Conservation (phyloP, 176 grass and related monocot species). For the Oryza meyeriana region DNA sequence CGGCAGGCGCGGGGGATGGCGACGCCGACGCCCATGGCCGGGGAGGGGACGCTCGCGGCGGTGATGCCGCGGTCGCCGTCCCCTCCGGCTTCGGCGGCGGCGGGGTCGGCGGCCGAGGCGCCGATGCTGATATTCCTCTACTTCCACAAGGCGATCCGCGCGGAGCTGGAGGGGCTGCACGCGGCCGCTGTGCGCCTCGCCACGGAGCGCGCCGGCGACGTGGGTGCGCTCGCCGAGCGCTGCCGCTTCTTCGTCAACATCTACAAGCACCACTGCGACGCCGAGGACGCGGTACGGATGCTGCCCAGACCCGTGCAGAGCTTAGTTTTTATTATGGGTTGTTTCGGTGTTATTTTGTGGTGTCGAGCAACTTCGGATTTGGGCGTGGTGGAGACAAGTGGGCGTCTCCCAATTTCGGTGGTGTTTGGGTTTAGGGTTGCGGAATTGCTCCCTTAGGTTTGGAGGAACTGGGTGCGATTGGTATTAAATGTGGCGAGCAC, state of each 20-base stretch:
- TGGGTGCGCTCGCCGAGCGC: conserved; percentile 49
- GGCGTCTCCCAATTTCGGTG: conserved; percentile 7
- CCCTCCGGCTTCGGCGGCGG: conserved; percentile 29
- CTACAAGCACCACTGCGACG: conserved; percentile 97
- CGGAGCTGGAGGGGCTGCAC: conserved; percentile 80
- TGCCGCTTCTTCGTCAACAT: conserved; percentile 89
- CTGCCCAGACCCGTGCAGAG: background rate
- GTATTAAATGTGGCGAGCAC: conserved; percentile 28
- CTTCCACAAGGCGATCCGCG: conserved; percentile 95
- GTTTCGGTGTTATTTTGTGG: background rate
- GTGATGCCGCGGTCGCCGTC: conserved; percentile 51
- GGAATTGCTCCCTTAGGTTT: conserved; percentile 14
- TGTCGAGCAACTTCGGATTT: conserved; percentile 20
- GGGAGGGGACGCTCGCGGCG: conserved; percentile 54
- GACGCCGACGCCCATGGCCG: conserved; percentile 56
- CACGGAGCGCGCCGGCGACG: conserved; percentile 65
- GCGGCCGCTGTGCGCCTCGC: conserved; percentile 66
- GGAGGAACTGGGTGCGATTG: conserved; percentile 10
- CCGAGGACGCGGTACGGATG: conserved; percentile 84
- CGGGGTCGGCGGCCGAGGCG: conserved; percentile 51
- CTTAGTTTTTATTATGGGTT: conserved; percentile 19
- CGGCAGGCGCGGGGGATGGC: conserved; percentile 27
- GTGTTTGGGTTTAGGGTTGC: conserved; percentile 46
- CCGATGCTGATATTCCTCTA: conserved; percentile 89
- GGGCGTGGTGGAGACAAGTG: conserved; percentile 5